phyloP scores from a whole-genome alignment of 1,284 basidiomycete genomes.

The Trametes sp. region DNA sequence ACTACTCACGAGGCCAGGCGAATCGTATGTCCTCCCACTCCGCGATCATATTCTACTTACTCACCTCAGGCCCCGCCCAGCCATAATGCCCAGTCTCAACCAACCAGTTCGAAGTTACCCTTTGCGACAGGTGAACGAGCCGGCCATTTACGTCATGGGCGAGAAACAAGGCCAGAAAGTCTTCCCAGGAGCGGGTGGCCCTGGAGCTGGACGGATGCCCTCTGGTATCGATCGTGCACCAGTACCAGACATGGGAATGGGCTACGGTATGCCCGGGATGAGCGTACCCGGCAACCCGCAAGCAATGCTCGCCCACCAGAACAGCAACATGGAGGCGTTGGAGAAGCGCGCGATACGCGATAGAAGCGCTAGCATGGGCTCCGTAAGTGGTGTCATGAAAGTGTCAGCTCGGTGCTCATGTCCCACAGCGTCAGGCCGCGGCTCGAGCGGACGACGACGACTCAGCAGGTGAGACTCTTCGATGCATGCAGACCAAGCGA shows the following conservation, averaged over 20 bases:
- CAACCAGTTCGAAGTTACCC: slow-evolving; percentile 75
- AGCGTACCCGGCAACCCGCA: slow-evolving; percentile 50
- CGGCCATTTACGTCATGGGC: slow-evolving; percentile 69
- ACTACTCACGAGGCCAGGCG: slow-evolving; percentile 70
- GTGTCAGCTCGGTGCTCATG: neutral
- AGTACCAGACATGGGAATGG: slow-evolving; percentile 14
- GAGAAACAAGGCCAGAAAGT: slow-evolving; percentile 74
- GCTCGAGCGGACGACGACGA: slow-evolving; percentile 70
- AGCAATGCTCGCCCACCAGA: slow-evolving; percentile 75
- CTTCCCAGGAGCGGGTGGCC: slow-evolving; percentile 41
- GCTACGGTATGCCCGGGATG: slow-evolving; percentile 21
- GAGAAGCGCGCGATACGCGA: slow-evolving; percentile 62
- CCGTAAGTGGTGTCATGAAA: slow-evolving; percentile 25
- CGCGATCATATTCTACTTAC: slow-evolving; percentile 5
- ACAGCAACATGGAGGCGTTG: slow-evolving; percentile 69
- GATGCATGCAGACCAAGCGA: neutral
- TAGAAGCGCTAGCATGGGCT: slow-evolving; percentile 43
- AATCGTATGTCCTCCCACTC: slow-evolving; percentile 57
- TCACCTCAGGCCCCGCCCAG: slow-evolving; percentile 43
- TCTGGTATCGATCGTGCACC: slow-evolving; percentile 20
- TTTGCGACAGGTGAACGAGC: slow-evolving; percentile 67
- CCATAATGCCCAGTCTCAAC: slow-evolving; percentile 61
- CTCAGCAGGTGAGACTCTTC: slow-evolving; percentile 59
- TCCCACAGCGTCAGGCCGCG: slow-evolving; percentile 25
- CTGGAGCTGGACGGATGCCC: slow-evolving; percentile 17